Percentiles rank a stretch among this genome's conserved stretches.
Evolutionary conservation across 225 moss, liverwort and hornwort genomes (phyloP).

Genomic region (Anthoceros angustus): DNA sequence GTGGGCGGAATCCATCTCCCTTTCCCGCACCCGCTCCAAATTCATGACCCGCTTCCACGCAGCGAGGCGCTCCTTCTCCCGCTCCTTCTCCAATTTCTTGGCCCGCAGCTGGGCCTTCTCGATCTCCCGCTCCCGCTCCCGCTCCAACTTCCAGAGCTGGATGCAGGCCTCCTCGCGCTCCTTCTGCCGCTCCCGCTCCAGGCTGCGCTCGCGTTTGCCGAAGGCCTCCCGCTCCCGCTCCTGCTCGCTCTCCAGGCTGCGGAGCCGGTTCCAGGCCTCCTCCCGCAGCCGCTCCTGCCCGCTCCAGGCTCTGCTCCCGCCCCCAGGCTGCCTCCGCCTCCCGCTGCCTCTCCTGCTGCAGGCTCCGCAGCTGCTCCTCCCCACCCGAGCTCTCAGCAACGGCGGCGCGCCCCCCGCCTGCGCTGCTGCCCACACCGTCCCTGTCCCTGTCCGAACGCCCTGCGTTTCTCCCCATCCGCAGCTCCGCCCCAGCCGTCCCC

Average conservation of each 20-base stretch:
- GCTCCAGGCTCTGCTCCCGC: neutral
- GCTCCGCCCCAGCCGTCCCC: neutral
- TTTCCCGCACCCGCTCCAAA: neutral
- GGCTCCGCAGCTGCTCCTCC: conserved; percentile 2
- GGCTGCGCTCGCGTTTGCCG: conserved; percentile 2
- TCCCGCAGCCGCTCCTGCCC: neutral
- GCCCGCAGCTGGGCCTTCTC: neutral
- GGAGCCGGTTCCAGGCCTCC: conserved; percentile 3
- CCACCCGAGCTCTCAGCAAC: neutral
- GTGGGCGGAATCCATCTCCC: neutral
- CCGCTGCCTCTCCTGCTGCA: conserved; percentile 3
- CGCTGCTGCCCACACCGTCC: neutral
- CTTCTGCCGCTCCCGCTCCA: conserved; percentile 2
- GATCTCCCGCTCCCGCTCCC: conserved; percentile 2
- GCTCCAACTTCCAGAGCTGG: conserved; percentile 4
- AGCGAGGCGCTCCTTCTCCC: neutral
- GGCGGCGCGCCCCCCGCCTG: neutral
- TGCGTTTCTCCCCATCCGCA: neutral
- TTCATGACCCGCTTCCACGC: conserved; percentile 1
- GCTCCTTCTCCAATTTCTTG: conserved; percentile 5
- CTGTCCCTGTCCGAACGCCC: too few relatives aligned
- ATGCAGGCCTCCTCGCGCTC: conserved; percentile 1
- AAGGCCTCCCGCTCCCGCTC: conserved; percentile 1
- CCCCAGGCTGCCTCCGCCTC: neutral
- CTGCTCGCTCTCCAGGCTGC: neutral